Evolutionary conservation across 768 basidiomycete genomes (phyloP).

Genomic region (Lentinula raphanica): DNA sequence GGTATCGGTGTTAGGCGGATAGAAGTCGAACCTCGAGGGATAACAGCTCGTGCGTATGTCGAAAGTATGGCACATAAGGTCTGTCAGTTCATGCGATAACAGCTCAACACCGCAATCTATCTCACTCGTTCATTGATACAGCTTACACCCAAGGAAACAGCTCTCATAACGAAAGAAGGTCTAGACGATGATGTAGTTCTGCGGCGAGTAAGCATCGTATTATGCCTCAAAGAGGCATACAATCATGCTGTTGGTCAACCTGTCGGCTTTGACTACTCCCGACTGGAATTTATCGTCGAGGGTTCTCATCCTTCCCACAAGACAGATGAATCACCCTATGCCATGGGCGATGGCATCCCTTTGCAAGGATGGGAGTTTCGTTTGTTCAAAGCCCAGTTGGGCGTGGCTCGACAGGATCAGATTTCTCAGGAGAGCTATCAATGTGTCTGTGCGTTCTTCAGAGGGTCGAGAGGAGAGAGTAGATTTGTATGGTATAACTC

Average conservation of each 20-base stretch:
- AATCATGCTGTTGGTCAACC: slow-evolving; percentile 82
- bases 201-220: slow-evolving; percentile 70
- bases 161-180: slow-evolving; percentile 42
- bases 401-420: slow-evolving; percentile 52
- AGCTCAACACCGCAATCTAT: neutral
- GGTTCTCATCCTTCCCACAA: slow-evolving; percentile 5
- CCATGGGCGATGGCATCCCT: slow-evolving; percentile 61
- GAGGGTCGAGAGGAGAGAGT: slow-evolving; percentile 51
- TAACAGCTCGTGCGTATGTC: slow-evolving; percentile 55
- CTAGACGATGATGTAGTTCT: slow-evolving; percentile 60
- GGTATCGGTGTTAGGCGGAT: slow-evolving; percentile 75
- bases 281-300: slow-evolving; percentile 72
- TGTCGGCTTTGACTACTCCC: slow-evolving; percentile 73
- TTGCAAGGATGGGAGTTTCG: slow-evolving; percentile 85
- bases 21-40: slow-evolving; percentile 55
- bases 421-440: slow-evolving; percentile 67
- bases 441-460: slow-evolving; percentile 74
- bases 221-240: slow-evolving; percentile 77
- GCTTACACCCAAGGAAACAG: slow-evolving; percentile 39
- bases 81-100: slow-evolving; percentile 20
- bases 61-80: slow-evolving; percentile 78
- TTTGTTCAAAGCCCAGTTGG: slow-evolving; percentile 68
- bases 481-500: slow-evolving; percentile 72
- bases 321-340: slow-evolving; percentile 38
- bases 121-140: neutral